Percentiles rank a stretch among this genome's conserved stretches.
Evolutionary conservation across 352 stramenopile species (phyloP).

Genomic region (Pythium coloratum): DNA sequence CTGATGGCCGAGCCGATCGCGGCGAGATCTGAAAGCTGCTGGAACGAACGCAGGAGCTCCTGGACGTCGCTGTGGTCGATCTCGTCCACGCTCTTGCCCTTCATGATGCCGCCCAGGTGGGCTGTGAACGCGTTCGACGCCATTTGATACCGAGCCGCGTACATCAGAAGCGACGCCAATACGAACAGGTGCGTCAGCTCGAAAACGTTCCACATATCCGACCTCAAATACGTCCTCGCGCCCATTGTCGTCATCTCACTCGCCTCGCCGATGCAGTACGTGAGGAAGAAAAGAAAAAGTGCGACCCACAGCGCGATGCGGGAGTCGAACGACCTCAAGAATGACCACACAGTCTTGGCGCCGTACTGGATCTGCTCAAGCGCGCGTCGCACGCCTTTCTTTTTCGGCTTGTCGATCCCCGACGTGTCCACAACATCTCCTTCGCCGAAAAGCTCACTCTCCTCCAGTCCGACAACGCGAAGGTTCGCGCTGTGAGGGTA

Average conservation of each 20-base stretch:
- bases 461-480: conserved; percentile 74
- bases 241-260: conserved; percentile 84
- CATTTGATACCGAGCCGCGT: conserved; percentile 69
- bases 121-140: conserved; percentile 50
- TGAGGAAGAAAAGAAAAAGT: conserved; percentile 72
- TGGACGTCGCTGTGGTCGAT: conserved; percentile 67
- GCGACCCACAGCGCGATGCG: conserved; percentile 69
- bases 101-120: conserved; percentile 45
- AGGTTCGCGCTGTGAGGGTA: conserved; percentile 81
- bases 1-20: conserved; percentile 75
- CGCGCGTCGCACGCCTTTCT: neutral
- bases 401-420: neutral
- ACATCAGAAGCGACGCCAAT: conserved; percentile 58
- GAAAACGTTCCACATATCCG: conserved; percentile 90
- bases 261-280: conserved; percentile 77
- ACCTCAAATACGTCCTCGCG: conserved; percentile 64
- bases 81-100: conserved; percentile 37
- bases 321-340: conserved; percentile 39
- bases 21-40: conserved; percentile 74
- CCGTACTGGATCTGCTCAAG: conserved; percentile 4
- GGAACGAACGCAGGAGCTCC: conserved; percentile 62
- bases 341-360: neutral
- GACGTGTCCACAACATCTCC: neutral
- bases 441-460: conserved; percentile 36
- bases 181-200: conserved; percentile 77